Percentiles rank a stretch among this genome's conserved stretches.
phyloP scores from a whole-genome alignment of 345 rosid species.

The Physaria fendleri region DNA sequence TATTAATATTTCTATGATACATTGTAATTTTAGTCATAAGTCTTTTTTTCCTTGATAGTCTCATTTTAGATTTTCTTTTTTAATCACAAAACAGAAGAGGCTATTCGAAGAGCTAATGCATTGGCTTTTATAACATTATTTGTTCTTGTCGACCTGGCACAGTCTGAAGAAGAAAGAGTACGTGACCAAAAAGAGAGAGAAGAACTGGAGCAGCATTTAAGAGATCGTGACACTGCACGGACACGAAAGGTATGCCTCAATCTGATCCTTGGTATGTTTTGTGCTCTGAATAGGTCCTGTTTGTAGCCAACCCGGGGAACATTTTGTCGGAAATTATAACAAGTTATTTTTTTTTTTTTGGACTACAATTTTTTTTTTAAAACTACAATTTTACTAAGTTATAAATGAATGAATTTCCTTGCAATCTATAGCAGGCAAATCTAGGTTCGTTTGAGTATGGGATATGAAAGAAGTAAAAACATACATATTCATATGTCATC shows the following conservation, averaged over 20 bases:
- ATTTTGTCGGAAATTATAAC: background rate
- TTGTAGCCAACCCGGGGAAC: conserved; percentile 1
- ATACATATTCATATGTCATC: background rate
- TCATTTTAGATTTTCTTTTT: conserved; percentile 1
- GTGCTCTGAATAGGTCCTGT: conserved; percentile 1
- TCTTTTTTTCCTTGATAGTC: background rate
- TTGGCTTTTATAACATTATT: background rate
- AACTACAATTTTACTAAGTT: too few species aligned
- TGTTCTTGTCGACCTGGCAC: conserved; percentile 14
- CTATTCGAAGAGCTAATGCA: conserved; percentile 50
- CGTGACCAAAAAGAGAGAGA: conserved; percentile 92
- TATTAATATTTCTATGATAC: background rate
- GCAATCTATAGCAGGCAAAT: background rate
- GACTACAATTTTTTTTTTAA: too few species aligned
- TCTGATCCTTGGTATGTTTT: conserved; percentile 6
- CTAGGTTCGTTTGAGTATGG: conserved; percentile 11
- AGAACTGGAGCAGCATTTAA: conserved; percentile 69
- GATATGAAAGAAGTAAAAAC: background rate
- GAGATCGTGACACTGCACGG: conserved; percentile 78
- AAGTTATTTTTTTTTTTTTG: too few species aligned
- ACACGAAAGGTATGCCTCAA: conserved; percentile 62
- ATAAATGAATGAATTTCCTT: background rate
- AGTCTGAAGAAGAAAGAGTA: conserved; percentile 91
- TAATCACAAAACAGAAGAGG: conserved; percentile 52
- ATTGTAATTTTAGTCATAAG: background rate